Percentiles rank a stretch among this genome's conserved stretches.
phyloP scores from a whole-genome alignment of 768 basidiomycete genomes.

The Pleurotus pulmonarius region DNA sequence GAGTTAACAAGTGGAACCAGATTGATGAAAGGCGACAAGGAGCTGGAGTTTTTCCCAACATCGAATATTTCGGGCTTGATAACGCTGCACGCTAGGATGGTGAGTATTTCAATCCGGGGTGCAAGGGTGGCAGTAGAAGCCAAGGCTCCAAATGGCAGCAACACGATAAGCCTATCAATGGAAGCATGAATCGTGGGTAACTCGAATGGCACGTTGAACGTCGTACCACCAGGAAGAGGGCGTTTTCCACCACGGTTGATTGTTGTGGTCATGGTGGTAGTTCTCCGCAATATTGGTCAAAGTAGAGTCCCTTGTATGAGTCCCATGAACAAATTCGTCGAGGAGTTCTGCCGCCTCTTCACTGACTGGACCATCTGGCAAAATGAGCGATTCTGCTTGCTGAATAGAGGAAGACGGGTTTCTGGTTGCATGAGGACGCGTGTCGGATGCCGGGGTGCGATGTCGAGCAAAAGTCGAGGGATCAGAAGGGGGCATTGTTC shows the following conservation, averaged over 20 bases:
- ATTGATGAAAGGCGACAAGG: neutral
- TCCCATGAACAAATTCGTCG: conserved; percentile 40
- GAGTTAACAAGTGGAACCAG: neutral
- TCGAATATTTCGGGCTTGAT: conserved; percentile 46
- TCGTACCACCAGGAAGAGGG: conserved; percentile 70
- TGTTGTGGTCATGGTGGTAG: conserved; percentile 16
- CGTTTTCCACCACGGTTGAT: conserved; percentile 69
- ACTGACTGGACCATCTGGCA: conserved; percentile 42
- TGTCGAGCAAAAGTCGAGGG: neutral
- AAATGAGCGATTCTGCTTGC: conserved; percentile 31
- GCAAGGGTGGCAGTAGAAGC: conserved; percentile 58
- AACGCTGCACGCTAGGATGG: conserved; percentile 65
- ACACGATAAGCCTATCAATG: conserved; percentile 49
- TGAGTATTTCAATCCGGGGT: conserved; percentile 72
- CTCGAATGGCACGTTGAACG: neutral
- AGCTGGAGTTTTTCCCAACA: neutral
- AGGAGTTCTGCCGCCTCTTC: conserved; percentile 45
- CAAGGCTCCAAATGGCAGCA: conserved; percentile 51
- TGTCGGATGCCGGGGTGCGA: conserved; percentile 13
- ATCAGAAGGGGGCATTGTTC: neutral
- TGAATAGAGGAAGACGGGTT: conserved; percentile 12
- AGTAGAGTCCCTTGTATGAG: conserved; percentile 32
- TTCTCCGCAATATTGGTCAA: conserved; percentile 15
- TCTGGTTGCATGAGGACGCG: conserved; percentile 12
- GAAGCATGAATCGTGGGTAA: conserved; percentile 5